Evolutionary conservation across 371 early-diverging fungal genomes (phyloP).

Genomic region (Mucor plumbeus): DNA sequence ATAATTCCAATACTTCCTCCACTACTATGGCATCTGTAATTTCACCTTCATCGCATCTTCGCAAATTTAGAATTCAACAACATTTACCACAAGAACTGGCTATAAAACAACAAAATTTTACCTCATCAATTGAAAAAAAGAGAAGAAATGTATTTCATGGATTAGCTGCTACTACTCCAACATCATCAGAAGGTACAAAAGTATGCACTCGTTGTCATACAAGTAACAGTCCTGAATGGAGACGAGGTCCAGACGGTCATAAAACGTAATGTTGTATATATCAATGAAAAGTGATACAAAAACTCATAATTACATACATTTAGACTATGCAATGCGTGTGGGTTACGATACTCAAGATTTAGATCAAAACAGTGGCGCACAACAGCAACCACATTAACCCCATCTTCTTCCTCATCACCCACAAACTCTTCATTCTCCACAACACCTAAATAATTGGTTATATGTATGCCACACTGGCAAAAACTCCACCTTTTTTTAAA

Average conservation of each 20-base stretch:
- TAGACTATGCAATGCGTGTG: slow-evolving; percentile 82
- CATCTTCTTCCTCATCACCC: neutral
- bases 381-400: neutral
- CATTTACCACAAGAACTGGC: neutral
- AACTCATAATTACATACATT: neutral
- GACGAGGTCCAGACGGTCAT: slow-evolving; percentile 80
- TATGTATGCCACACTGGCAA: too few species aligned
- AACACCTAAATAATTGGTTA: neutral
- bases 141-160: neutral
- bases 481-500: too few species aligned
- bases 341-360: slow-evolving; percentile 74
- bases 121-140: slow-evolving; percentile 5
- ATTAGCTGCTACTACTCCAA: neutral
- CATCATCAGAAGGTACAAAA: slow-evolving; percentile 28
- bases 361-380: slow-evolving; percentile 56
- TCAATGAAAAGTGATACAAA: neutral
- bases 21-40: neutral
- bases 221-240: slow-evolving; percentile 78
- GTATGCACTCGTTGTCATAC: slow-evolving; percentile 73
- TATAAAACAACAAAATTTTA: neutral
- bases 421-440: neutral
- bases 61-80: neutral
- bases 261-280: slow-evolving; percentile 60
- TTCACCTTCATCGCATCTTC: neutral
- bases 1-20: neutral